phyloP scores from a whole-genome alignment of 2,329 filamentous ascomycete species.

The Monascus ruber region DNA sequence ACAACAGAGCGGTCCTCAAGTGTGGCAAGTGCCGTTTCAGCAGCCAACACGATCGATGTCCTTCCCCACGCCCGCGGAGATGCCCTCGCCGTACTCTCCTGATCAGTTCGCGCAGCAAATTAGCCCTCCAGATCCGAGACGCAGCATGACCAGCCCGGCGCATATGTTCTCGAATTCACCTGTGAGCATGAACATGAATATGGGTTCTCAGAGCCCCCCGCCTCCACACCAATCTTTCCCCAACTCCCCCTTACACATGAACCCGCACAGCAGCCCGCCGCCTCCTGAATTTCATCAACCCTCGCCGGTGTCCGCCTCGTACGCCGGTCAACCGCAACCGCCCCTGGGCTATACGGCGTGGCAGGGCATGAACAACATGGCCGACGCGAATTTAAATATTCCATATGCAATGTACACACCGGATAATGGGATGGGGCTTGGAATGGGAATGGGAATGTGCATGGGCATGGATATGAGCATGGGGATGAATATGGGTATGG shows the following conservation, averaged over 20 bases:
- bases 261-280: conserved; percentile 14
- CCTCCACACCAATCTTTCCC: too few relatives aligned
- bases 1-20: conserved; percentile 21
- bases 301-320: conserved; percentile 18
- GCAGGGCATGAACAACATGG: conserved; percentile 18
- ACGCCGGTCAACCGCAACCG: conserved; percentile 13
- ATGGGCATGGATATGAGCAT: too few relatives aligned
- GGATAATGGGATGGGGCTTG: conserved; percentile 6
- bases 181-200: conserved; percentile 2
- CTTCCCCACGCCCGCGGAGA: conserved; percentile 21
- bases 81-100: conserved; percentile 13
- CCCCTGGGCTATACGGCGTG: conserved; percentile 19
- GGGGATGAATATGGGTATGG: too few relatives aligned
- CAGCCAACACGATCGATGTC: conserved; percentile 21
- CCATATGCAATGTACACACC: conserved; percentile 22
- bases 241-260: conserved; percentile 1
- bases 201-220: too few relatives aligned
- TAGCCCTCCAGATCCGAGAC: conserved; percentile 20
- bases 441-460: too few relatives aligned
- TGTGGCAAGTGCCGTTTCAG: conserved; percentile 18
- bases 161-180: conserved; percentile 11
- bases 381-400: conserved; percentile 16
- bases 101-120: conserved; percentile 19
- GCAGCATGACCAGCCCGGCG: conserved; percentile 25
- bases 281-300: conserved; percentile 13